Percentiles rank a stretch among this genome's conserved stretches.
Conservation (phyloP, 345 rosid genomes). For the Citrus trifoliata region DNA sequence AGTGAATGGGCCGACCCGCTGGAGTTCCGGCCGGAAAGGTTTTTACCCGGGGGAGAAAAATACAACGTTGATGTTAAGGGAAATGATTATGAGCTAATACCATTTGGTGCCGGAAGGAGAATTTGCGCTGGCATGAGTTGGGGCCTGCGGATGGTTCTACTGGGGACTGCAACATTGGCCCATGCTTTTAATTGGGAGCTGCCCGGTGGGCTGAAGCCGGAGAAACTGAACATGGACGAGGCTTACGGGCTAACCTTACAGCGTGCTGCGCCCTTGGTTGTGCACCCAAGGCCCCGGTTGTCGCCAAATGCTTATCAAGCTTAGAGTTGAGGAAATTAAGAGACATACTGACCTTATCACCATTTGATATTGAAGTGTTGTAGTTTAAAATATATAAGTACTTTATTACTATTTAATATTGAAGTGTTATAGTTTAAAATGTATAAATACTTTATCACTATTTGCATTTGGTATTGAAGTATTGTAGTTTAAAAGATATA, state of each 20-base stretch:
- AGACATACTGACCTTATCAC: too few species aligned
- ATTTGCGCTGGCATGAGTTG: constrained; percentile 76
- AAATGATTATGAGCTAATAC: constrained; percentile 68
- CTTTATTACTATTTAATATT: too few species aligned
- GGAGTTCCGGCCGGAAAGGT: constrained; percentile 66
- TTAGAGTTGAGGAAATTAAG: not conserved
- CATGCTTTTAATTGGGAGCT: constrained; percentile 82
- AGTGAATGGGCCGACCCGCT: constrained; percentile 60
- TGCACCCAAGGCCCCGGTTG: constrained; percentile 62
- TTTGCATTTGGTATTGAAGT: too few species aligned
- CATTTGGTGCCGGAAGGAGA: constrained; percentile 86
- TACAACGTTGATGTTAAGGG: constrained; percentile 59
- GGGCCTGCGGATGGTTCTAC: constrained; percentile 70
- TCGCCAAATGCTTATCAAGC: constrained; percentile 24
- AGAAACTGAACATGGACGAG: constrained; percentile 69
- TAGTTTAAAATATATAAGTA: too few species aligned
- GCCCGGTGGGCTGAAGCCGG: constrained; percentile 40
- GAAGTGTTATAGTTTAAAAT: too few species aligned
- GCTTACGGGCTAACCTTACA: constrained; percentile 74
- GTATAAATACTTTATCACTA: too few species aligned
- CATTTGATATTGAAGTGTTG: too few species aligned
- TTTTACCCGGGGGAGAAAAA: constrained; percentile 68
- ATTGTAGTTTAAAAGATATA: too few species aligned
- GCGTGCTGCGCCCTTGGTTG: constrained; percentile 55
- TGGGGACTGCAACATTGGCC: constrained; percentile 53